A percentile compares a stretch with the other conserved stretches of the same genome.
These are phyloP conservation scores for Nymphaea thermarum DNA, from an alignment of 164 flowering plant genomes.

Conservation along the genomic window DNA sequence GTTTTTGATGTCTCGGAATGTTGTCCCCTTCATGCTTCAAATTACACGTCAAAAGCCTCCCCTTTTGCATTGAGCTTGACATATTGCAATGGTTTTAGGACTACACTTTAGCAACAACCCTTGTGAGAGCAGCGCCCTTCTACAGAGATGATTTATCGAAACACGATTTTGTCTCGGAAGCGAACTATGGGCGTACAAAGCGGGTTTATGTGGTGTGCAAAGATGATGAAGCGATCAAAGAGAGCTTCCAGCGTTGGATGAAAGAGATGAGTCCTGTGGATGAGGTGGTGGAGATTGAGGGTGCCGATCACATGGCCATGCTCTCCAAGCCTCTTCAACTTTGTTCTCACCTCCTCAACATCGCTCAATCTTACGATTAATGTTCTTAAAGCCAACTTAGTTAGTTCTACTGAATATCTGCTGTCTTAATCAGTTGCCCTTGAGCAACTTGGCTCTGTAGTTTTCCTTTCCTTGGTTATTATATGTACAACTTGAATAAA, in stretches of 20 bases:
- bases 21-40: too few relatives aligned
- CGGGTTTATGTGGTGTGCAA: slow-evolving; percentile 8
- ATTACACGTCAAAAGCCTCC: too few relatives aligned
- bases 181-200: slow-evolving; percentile 8
- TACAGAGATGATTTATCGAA: slow-evolving; percentile 9
- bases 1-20: too few relatives aligned
- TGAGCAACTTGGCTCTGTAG: too few relatives aligned
- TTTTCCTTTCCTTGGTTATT: too few relatives aligned
- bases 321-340: slow-evolving; percentile 12
- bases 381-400: too few relatives aligned
- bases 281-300: slow-evolving; percentile 12
- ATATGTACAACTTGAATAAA: too few relatives aligned
- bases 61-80: too few relatives aligned
- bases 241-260: slow-evolving; percentile 13
- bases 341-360: slow-evolving; percentile 6
- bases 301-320: slow-evolving; percentile 20
- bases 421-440: too few relatives aligned
- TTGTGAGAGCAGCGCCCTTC: slow-evolving; percentile 13
- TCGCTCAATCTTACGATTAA: neutral
- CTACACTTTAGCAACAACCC: slow-evolving; percentile 11
- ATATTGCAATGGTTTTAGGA: too few relatives aligned
- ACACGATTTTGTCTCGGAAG: slow-evolving; percentile 7
- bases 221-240: slow-evolving; percentile 6
- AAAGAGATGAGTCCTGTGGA: slow-evolving; percentile 8
- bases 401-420: too few relatives aligned